Conservation (phyloP, 1,139 yeast species). For the Geotrichum histeridarum region DNA sequence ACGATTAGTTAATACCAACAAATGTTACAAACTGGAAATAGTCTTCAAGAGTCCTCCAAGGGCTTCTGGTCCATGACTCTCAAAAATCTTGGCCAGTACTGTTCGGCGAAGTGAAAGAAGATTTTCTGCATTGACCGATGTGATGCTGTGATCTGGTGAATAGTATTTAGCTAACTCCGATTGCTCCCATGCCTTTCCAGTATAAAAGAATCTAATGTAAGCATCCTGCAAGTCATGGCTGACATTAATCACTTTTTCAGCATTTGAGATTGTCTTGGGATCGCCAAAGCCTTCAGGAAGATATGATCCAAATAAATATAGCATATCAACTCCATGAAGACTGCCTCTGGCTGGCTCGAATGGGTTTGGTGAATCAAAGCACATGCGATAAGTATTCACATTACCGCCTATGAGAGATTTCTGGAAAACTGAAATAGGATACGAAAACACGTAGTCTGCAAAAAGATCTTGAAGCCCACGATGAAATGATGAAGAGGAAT, state of each 20-base stretch:
- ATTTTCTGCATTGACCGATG: background rate
- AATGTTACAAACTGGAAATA: too few species aligned
- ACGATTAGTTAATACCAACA: too few species aligned
- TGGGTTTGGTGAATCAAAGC: slow-evolving; percentile 18
- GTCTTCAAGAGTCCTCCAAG: background rate
- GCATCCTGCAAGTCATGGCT: slow-evolving; percentile 11
- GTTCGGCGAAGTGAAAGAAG: background rate
- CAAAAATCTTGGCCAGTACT: slow-evolving; percentile 2
- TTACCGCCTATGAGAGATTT: background rate
- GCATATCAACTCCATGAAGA: slow-evolving; percentile 19
- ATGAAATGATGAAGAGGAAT: background rate
- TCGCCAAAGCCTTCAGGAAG: background rate
- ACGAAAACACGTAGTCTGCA: slow-evolving; percentile 17
- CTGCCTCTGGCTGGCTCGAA: slow-evolving; percentile 9
- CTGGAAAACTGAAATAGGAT: slow-evolving; percentile 12
- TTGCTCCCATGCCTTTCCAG: slow-evolving; percentile 10
- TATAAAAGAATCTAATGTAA: slow-evolving; percentile 9
- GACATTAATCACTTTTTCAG: background rate
- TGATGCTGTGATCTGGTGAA: background rate
- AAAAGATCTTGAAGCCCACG: slow-evolving; percentile 8
- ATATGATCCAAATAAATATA: slow-evolving; percentile 16
- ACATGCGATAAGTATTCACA: slow-evolving; percentile 1
- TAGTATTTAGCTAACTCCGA: background rate
- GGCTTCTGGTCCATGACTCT: background rate
- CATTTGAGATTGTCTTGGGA: background rate